A percentile compares a stretch with the other conserved stretches of the same genome.
Conservation (phyloP, 441 rosid species). For the Kokia cookei region DNA sequence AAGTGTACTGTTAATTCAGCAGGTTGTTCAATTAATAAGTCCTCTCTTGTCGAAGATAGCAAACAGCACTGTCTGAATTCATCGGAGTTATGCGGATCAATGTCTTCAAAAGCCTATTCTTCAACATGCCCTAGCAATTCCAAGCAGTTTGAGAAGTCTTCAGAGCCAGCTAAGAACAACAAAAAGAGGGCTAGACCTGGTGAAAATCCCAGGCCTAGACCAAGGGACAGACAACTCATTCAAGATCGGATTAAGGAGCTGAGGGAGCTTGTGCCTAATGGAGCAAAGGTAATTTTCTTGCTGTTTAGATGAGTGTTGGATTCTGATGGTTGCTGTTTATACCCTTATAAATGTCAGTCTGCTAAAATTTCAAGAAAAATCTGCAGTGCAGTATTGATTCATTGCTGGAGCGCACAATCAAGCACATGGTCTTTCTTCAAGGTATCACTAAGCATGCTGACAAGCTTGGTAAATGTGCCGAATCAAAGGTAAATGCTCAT, state of each 20-base stretch:
- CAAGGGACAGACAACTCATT: constrained; percentile 92
- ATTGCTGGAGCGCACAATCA: constrained; percentile 90
- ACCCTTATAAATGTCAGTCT: constrained; percentile 6
- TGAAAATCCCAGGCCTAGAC: constrained; percentile 86
- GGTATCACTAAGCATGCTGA: constrained; percentile 83
- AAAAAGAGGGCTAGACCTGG: constrained; percentile 61
- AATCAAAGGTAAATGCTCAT: constrained; percentile 47
- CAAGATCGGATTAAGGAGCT: constrained; percentile 97
- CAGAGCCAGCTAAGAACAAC: background rate
- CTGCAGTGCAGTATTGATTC: constrained; percentile 96
- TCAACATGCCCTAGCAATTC: constrained; percentile 67
- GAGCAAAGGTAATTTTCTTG: constrained; percentile 74
- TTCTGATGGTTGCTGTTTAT: constrained; percentile 13
- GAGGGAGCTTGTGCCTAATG: constrained; percentile 90
- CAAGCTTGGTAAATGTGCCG: constrained; percentile 67
- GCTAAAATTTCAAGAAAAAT: constrained; percentile 32
- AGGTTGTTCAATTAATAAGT: constrained; percentile 44
- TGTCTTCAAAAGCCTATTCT: constrained; percentile 68
- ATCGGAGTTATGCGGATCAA: constrained; percentile 55
- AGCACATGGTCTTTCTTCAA: constrained; percentile 84
- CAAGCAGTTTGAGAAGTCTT: background rate
- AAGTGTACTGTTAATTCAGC: constrained; percentile 34
- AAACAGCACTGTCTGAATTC: constrained; percentile 38
- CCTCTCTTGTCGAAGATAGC: constrained; percentile 35
- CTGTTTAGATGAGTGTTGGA: constrained; percentile 5